Percentiles rank a stretch among this genome's conserved stretches.
Conservation (phyloP, 2,329 filamentous ascomycete species). For the Monilinia fructicola region DNA sequence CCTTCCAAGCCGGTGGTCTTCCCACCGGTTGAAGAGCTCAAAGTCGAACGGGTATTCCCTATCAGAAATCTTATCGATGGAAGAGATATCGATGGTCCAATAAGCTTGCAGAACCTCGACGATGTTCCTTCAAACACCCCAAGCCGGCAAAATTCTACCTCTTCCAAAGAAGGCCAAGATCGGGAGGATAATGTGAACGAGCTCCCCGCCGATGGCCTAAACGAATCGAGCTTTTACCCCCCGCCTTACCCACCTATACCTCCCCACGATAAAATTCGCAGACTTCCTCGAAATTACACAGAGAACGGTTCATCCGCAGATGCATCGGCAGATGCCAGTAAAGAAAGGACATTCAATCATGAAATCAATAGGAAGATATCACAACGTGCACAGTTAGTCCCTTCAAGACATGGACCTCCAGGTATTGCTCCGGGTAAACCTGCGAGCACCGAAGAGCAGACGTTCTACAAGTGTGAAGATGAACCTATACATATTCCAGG, state of each 20-base stretch:
- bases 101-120: constrained; percentile 1
- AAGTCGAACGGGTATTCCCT: constrained; percentile 33
- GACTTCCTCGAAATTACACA: constrained; percentile 9
- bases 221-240: constrained; percentile 21
- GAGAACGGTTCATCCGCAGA: neutral
- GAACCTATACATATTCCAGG: constrained; percentile 75
- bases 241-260: constrained; percentile 31
- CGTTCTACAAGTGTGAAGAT: constrained; percentile 67
- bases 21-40: constrained; percentile 27
- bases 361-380: constrained; percentile 23
- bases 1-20: constrained; percentile 29
- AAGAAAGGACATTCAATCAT: neutral
- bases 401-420: constrained; percentile 29
- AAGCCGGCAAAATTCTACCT: neutral
- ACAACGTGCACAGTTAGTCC: constrained; percentile 28
- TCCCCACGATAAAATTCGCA: constrained; percentile 26
- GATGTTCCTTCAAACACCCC: neutral
- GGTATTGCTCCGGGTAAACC: constrained; percentile 25
- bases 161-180: neutral
- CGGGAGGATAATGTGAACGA: neutral
- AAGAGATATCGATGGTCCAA: neutral
- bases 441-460: constrained; percentile 16
- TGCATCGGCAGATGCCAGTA: neutral
- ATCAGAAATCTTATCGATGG: constrained; percentile 32
- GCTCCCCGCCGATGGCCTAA: neutral